These are phyloP conservation scores for Nicotiana attenuata DNA, from an alignment of 257 asterid genomes.

Conservation along the genomic window DNA sequence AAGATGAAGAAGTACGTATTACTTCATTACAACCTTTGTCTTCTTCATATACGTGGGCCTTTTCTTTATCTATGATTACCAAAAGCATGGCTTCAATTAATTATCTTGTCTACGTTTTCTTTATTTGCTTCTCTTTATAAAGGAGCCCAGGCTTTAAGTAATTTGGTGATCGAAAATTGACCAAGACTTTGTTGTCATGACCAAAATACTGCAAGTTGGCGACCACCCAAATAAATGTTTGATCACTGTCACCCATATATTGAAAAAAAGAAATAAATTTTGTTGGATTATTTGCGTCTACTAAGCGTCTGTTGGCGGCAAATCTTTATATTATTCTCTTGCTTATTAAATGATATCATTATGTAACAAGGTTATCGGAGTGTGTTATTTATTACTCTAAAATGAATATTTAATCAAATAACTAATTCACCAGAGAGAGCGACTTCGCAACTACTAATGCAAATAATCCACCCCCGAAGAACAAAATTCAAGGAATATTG, in stretches of 20 bases:
- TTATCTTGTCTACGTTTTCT: not conserved
- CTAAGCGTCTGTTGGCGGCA: not conserved
- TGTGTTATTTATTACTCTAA: not conserved
- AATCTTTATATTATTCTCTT: not conserved
- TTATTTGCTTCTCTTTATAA: not conserved
- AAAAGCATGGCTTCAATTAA: not conserved
- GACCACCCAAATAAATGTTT: not conserved
- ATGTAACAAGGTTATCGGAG: not conserved
- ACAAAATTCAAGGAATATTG: not conserved
- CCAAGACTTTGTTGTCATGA: not conserved
- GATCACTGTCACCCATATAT: not conserved
- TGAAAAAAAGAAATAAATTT: too few relatives aligned
- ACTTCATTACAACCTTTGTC: not conserved
- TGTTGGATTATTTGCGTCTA: not conserved
- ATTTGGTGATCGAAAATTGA: not conserved
- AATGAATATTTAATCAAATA: not conserved
- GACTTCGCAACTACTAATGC: not conserved
- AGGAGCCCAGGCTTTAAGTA: not conserved
- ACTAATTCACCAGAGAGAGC: not conserved
- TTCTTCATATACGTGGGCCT: not conserved
- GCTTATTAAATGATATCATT: not conserved
- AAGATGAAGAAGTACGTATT: too few relatives aligned
- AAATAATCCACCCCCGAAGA: not conserved
- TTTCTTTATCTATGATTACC: not conserved
- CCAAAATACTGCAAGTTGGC: not conserved